Conservation (phyloP, 805 yeast genomes). For the Ogataea dorogensis region DNA sequence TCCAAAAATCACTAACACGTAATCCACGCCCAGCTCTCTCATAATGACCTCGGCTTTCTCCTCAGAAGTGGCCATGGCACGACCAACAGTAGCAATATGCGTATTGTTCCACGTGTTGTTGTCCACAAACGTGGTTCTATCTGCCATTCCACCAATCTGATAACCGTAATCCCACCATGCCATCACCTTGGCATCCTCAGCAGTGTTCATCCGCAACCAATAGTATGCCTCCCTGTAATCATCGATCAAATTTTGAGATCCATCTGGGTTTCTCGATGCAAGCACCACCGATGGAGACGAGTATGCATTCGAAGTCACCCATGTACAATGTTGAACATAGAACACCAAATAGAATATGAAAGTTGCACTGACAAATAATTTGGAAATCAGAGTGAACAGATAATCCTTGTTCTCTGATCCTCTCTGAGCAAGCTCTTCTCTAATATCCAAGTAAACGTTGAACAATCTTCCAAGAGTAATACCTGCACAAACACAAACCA, state of each 20-base stretch:
- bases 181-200: slow-evolving; percentile 93
- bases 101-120: slow-evolving; percentile 99
- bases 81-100: slow-evolving; percentile 98
- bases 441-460: slow-evolving; percentile 74
- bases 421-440: slow-evolving; percentile 21
- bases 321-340: slow-evolving; percentile 92
- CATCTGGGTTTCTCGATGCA: slow-evolving; percentile 81
- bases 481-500: slow-evolving; percentile 91
- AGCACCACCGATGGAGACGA: slow-evolving; percentile 97
- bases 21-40: slow-evolving; percentile 91
- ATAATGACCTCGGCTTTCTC: slow-evolving; percentile 85
- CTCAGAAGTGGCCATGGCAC: slow-evolving; percentile 91
- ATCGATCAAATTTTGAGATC: slow-evolving; percentile 80
- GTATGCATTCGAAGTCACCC: slow-evolving; percentile 95
- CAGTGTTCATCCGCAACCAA: slow-evolving; percentile 97
- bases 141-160: slow-evolving; percentile 99
- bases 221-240: slow-evolving; percentile 98
- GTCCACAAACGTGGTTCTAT: slow-evolving; percentile 95
- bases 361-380: slow-evolving; percentile 59
- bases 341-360: slow-evolving; percentile 71
- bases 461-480: slow-evolving; percentile 82
- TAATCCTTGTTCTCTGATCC: slow-evolving; percentile 10
- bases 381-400: slow-evolving; percentile 47
- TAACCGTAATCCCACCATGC: slow-evolving; percentile 99
- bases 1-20: slow-evolving; percentile 89